Percentiles rank a stretch among this genome's conserved stretches.
Conservation (phyloP, 352 stramenopile species). For the Globisporangium takayamanum region DNA sequence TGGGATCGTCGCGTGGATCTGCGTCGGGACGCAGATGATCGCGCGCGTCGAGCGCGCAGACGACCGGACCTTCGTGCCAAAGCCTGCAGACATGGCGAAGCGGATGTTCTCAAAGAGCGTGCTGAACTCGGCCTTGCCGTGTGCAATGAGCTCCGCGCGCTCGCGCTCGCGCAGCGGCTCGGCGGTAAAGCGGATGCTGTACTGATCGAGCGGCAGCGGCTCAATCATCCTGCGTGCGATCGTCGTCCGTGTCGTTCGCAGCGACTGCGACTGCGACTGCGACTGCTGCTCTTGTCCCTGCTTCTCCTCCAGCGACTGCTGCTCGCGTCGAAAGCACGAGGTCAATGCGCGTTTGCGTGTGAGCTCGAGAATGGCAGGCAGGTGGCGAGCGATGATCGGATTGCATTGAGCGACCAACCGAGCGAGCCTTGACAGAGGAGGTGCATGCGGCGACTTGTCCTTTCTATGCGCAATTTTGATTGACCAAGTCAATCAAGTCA, state of each 20-base stretch:
- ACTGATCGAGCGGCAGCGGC: conserved; percentile 2
- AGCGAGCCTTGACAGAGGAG: too few species aligned
- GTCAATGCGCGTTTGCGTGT: too few species aligned
- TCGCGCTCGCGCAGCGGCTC: conserved; percentile 29
- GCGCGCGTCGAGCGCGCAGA: conserved; percentile 46
- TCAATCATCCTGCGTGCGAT: background rate
- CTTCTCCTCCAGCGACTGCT: too few species aligned
- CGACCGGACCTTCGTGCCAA: conserved; percentile 42
- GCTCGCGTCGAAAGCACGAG: background rate
- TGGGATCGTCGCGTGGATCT: conserved; percentile 40
- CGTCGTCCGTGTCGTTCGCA: too few species aligned
- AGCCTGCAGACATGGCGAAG: conserved; percentile 28
- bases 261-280: background rate
- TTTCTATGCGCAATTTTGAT: too few species aligned
- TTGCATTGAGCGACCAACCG: too few species aligned
- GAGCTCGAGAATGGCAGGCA: background rate
- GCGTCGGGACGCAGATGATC: conserved; percentile 35
- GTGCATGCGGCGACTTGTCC: too few species aligned
- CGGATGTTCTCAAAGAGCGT: conserved; percentile 38
- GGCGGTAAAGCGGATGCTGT: conserved; percentile 29
- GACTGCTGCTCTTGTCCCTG: background rate
- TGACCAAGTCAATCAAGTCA: too few species aligned
- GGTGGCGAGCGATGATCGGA: too few species aligned
- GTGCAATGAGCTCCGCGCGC: conserved; percentile 28
- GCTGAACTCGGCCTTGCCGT: conserved; percentile 23